A percentile compares a stretch with the other conserved stretches of the same genome.
Conservation (phyloP, 179 eudicot species). For the Carnegiea gigantea region DNA sequence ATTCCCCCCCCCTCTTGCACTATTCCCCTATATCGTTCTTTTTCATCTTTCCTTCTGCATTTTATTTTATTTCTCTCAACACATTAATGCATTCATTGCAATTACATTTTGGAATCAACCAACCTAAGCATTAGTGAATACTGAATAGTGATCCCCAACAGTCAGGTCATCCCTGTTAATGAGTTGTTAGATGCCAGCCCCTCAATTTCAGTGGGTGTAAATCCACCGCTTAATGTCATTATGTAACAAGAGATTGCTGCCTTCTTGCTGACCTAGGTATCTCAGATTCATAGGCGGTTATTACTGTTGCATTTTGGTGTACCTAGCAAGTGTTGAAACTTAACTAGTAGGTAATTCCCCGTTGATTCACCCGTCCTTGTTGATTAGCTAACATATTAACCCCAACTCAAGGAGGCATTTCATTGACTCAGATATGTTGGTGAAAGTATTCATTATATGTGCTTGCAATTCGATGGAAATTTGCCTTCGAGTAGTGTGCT, state of each 20-base stretch:
- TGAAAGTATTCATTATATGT: neutral
- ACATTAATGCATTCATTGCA: too few relatives aligned
- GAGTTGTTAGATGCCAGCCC: neutral
- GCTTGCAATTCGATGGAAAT: neutral
- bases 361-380: neutral
- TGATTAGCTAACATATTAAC: too few relatives aligned
- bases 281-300: neutral
- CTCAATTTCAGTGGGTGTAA: neutral
- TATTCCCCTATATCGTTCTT: neutral
- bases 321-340: neutral
- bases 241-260: neutral
- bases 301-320: neutral
- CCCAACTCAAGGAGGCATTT: too few relatives aligned
- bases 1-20: too few relatives aligned
- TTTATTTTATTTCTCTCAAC: neutral
- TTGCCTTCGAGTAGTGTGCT: too few relatives aligned
- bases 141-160: neutral
- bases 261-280: neutral
- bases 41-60: neutral
- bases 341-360: neutral
- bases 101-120: neutral
- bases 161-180: neutral
- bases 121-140: neutral
- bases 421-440: too few relatives aligned
- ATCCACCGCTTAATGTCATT: neutral